Conservation (phyloP, 495 filamentous ascomycete genomes). For the Podospora sp. region DNA sequence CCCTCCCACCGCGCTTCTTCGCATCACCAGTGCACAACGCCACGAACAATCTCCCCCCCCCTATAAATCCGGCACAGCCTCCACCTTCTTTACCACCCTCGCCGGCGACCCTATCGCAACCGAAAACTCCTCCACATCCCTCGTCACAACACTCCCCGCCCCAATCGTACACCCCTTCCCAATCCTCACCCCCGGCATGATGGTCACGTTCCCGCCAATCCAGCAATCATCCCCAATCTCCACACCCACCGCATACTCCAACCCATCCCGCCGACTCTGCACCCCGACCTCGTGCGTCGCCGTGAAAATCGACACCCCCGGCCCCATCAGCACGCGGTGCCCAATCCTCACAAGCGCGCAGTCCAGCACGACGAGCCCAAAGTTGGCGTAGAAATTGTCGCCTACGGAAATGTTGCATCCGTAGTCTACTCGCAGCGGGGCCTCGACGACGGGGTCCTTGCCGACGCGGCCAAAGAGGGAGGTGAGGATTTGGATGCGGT, state of each 20-base stretch:
- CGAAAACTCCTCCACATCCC: constrained; percentile 65
- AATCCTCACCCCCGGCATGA: constrained; percentile 78
- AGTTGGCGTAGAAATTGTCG: constrained; percentile 55
- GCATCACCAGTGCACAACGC: too few species aligned
- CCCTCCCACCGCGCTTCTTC: too few species aligned
- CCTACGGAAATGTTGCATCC: constrained; percentile 58
- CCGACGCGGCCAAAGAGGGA: constrained; percentile 50
- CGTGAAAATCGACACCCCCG: constrained; percentile 48
- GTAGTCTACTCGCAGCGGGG: constrained; percentile 57
- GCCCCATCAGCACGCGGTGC: constrained; percentile 46
- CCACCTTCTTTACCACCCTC: constrained; percentile 56
- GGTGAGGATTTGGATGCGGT: constrained; percentile 36
- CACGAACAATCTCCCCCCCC: too few species aligned
- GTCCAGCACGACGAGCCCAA: constrained; percentile 51
- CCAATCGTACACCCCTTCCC: constrained; percentile 70
- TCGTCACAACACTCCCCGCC: constrained; percentile 87
- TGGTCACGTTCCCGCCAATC: constrained; percentile 74
- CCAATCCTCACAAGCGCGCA: constrained; percentile 49
- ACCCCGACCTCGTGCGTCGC: constrained; percentile 52
- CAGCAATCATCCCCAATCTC: constrained; percentile 72
- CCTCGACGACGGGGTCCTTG: constrained; percentile 52
- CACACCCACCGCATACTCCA: constrained; percentile 39
- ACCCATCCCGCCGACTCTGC: constrained; percentile 36
- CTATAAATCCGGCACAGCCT: not conserved
- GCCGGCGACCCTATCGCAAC: constrained; percentile 59